Base-by-base conservation (phyloP, 1,284 basidiomycete genomes). In the Phylloboletellus chloephorus region DNA sequence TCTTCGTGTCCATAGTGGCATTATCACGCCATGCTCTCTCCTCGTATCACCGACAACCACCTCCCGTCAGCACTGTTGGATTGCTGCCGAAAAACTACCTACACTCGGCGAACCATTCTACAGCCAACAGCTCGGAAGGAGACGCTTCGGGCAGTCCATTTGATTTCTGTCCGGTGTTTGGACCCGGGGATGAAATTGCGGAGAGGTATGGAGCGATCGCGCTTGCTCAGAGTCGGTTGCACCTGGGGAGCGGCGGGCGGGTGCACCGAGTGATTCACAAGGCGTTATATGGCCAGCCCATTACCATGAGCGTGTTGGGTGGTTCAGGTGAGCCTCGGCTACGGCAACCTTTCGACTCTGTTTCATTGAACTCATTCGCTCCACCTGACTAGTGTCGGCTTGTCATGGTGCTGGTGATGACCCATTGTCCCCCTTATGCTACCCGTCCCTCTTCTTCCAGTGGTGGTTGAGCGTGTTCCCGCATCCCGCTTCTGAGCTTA, bases 401-500 rank as follows among this genome's bases (percentile, higher is more conserved):
- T 97, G 94, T 61, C 90, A 94, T 61, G 93, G 94, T 23, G 84
- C 92, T 2, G 93, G 93, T 10, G 87, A 94, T 52, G 88, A 95
- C 62, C 91, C 89, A 4, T 73, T 96, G 42, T 80, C 90, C 0
- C 74, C 88, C 0, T 71, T 68, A 50, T 95, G 93, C 64, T 97
- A 94, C 63, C 92, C 93, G 1, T 81, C 88, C 26, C 77, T 78
- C 29, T 88, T 97, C 68, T 96, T 96, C 70, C 73, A 83, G 44
- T 97, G 94, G 93, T 94, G 92, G 86, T 91, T 94, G 65, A 76
- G 74, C 38, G 77, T 96, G 12, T 97, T 97, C 67, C 93, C 93
- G 1, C 88, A 97, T 64, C 92, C 92, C 0, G 88, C 87, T 2
- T 90, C 90, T 7, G 92, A 96, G 63, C 76, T 97, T 50, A 97